Percentiles rank a stretch among this genome's conserved stretches.
phyloP scores from a whole-genome alignment of 2,329 filamentous ascomycete species.

The Xylariaceae sp. region DNA sequence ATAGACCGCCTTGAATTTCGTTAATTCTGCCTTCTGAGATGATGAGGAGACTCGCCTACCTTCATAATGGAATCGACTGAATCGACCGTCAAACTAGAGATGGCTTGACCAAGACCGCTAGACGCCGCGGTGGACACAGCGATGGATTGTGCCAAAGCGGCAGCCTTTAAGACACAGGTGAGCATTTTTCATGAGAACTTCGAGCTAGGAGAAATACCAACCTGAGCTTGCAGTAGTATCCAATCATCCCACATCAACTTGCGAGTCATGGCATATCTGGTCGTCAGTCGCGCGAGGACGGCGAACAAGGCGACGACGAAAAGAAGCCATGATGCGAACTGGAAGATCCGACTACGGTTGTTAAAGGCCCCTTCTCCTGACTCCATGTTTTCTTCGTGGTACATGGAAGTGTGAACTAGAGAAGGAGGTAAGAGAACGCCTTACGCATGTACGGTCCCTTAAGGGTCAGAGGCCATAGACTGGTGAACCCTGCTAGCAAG shows the following conservation, averaged over 20 bases:
- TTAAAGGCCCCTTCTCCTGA: neutral
- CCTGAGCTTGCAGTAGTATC: constrained; percentile 22
- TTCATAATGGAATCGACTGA: constrained; percentile 5
- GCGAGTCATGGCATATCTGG: constrained; percentile 20
- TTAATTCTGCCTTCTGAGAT: constrained; percentile 19
- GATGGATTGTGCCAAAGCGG: constrained; percentile 23
- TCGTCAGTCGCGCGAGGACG: constrained; percentile 16
- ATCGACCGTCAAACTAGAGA: constrained; percentile 8
- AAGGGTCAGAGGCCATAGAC: no score
- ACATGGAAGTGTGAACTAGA: no score
- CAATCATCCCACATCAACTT: constrained; percentile 21
- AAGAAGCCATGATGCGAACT: constrained; percentile 21
- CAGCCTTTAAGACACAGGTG: constrained; percentile 8
- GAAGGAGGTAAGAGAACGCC: no score
- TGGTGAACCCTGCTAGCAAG: no score
- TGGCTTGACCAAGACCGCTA: constrained; percentile 20
- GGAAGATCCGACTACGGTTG: constrained; percentile 15
- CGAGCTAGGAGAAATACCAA: constrained; percentile 5
- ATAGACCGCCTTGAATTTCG: neutral
- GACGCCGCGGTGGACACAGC: constrained; percentile 21
- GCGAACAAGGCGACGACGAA: constrained; percentile 19
- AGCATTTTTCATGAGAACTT: neutral
- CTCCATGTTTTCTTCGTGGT: no score
- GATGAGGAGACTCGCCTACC: constrained; percentile 6
- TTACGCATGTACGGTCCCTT: no score